phyloP scores from a whole-genome alignment of 768 basidiomycete species.

The Fomitopsis serialis region DNA sequence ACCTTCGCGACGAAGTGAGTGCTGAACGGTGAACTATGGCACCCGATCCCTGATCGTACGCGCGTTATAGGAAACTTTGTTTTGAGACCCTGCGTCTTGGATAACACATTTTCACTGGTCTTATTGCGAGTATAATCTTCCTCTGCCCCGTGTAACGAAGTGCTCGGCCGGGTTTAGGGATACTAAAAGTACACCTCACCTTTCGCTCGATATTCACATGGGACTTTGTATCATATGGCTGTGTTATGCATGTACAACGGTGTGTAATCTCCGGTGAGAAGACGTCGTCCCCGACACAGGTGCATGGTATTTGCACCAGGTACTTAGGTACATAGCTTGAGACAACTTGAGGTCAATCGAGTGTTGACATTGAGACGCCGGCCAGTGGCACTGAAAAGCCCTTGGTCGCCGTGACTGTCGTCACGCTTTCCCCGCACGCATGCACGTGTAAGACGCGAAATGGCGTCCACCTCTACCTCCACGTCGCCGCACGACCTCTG shows the following conservation, averaged over 20 bases:
- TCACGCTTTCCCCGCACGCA: constrained; percentile 3
- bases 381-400: too few species aligned
- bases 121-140: not conserved
- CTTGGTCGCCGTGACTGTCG: not conserved
- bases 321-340: too few species aligned
- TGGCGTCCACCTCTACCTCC: constrained; percentile 24
- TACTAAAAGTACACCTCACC: not conserved
- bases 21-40: not conserved
- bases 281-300: too few species aligned
- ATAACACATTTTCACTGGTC: not conserved
- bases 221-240: not conserved
- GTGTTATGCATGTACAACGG: not conserved
- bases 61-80: constrained; percentile 64
- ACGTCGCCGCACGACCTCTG: constrained; percentile 25
- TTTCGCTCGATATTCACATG: not conserved
- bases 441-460: constrained; percentile 18
- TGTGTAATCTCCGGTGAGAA: not conserved
- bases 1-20: constrained; percentile 89
- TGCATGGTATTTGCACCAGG: too few species aligned
- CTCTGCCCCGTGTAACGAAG: constrained; percentile 29
- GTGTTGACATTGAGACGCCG: too few species aligned
- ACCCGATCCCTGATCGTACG: constrained; percentile 1
- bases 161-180: constrained; percentile 30
- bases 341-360: too few species aligned
- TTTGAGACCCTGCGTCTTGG: constrained; percentile 31